Base-by-base conservation (phyloP, 108 stramenopile species). In the Nitzschia inconspicua region DNA sequence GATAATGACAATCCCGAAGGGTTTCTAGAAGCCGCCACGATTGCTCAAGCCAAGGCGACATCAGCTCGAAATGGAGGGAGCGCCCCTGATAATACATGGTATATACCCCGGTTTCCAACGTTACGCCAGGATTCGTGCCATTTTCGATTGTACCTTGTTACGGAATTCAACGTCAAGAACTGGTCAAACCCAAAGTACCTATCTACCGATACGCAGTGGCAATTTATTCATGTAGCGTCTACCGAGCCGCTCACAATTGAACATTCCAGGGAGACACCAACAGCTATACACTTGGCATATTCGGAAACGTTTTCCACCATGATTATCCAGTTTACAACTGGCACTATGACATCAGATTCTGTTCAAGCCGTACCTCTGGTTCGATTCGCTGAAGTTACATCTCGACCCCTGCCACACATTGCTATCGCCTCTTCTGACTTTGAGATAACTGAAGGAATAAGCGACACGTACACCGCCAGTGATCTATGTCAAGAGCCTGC, bases 401-500 rank as follows among this genome's bases (percentile, higher is more conserved):
- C 42, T 13, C 16, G 41, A 7, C 3, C 18, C 4, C 6, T 27
- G 14, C 18, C 22, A 40, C 8, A 54, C 1, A 58, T 70, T 18
- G 1, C 16, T 3, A 41, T 47, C 37, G 50, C 22, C n/a, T 4
- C 24, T 22, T 27, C 16, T n/a, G n/a, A n/a, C 13, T 14, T n/a
- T 40, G 14, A 66, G 14, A 56, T 43, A 18, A 49, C 26, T 6
- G 34, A 30, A 50, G 78, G 75, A 49, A 51, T 63, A 47, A 74
- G 69, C 22, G 57, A 66, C 16, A 85, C 85, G n/a, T 91, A 91
- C 44, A 19, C 44, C 22, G 75, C 83, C 4, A 35, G 40, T 0
- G 89, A 91, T 46, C 67, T 91, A 82, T 91, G 89, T 56, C 65
- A 75, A 49, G 73, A 59, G 35, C 85, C 84, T 4, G 85, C 80